phyloP scores from a whole-genome alignment of 164 flowering plant genomes.

The Magnolia sinica region DNA sequence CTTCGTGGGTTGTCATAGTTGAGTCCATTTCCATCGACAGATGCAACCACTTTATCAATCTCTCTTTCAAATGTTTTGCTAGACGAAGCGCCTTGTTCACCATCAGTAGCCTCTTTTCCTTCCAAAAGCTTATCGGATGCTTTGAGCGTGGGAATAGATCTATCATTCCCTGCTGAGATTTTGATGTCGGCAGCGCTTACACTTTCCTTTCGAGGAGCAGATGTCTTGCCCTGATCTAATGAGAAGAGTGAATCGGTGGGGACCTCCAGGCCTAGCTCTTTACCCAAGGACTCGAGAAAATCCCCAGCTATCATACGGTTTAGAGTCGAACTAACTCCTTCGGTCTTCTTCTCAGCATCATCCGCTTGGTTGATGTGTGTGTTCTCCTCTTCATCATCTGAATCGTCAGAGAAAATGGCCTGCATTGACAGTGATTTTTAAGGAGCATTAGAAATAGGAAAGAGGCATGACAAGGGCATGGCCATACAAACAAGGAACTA shows the following conservation, averaged over 20 bases:
- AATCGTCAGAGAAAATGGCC: slow-evolving; percentile 99
- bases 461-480: too few species aligned
- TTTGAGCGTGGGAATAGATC: slow-evolving; percentile 7
- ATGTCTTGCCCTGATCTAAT: slow-evolving; percentile 23
- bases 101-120: slow-evolving; percentile 5
- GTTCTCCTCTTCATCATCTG: slow-evolving; percentile 67
- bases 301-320: slow-evolving; percentile 94
- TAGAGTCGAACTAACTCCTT: slow-evolving; percentile 63
- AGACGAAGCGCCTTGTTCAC: slow-evolving; percentile 6
- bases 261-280: slow-evolving; percentile 88
- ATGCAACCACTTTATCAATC: slow-evolving; percentile 3
- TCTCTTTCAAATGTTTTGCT: neutral
- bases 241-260: slow-evolving; percentile 57
- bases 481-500: too few species aligned
- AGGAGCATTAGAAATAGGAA: neutral
- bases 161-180: slow-evolving; percentile 15
- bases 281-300: slow-evolving; percentile 89
- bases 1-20: slow-evolving; percentile 8
- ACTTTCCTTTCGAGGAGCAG: slow-evolving; percentile 29
- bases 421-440: slow-evolving; percentile 22
- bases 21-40: slow-evolving; percentile 9
- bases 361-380: slow-evolving; percentile 29
- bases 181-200: slow-evolving; percentile 8
- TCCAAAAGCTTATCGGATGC: neutral
- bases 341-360: slow-evolving; percentile 53